Evolutionary conservation across 2,329 filamentous ascomycete genomes (phyloP), one percentile per base, ranked within the genome.

Genomic region (Fusarium tricinctum): DNA sequence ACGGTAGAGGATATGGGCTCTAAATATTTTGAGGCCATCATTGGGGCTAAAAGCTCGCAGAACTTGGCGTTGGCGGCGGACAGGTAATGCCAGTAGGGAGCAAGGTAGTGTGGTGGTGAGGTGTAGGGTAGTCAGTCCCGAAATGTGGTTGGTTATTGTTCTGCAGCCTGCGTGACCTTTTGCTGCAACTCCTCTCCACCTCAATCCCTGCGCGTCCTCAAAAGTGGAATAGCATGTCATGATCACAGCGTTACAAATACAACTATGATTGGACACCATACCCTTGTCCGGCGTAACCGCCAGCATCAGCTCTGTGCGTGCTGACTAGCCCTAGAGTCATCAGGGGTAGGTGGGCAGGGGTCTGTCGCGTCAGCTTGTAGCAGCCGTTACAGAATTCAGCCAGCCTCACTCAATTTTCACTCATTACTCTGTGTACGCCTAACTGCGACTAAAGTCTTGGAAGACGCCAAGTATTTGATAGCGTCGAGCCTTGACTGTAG

Each of bases 1-100:
- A 58, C 49, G 0, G 12, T 58, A 13, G 49, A 58, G 19, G 55
- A 58, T 33, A 40, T 58, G 49, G 49, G 55, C 0, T 58, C 55
- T 4, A 55, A 55, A 17, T 55, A 58, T 55, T 28, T 55, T 40
- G 55, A 58, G 40, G 55, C 55, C 42, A 30, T 58, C 17, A 55
- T 49, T 5, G 55, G 49, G 2, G 49, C 55, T 5, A 58, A 39
- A 40, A 20, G 40, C 4, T 55, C 40, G 2, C 50, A 40, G 7
- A 55, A 58, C 17, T 5, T 58, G 10, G 26, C 49, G 4, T 30
- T 55, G 15, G 49, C 55, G 8, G 55, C 26, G 5, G 40, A 58
- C 14, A 20, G 53, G 6, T 51, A 15, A 28, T 32, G 10, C 4
- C 6, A 9, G 10, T 17, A 13, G 10, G 13, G 8, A 20, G 33